Percentiles rank a stretch among this genome's conserved stretches.
Conservation (phyloP, 2,329 filamentous ascomycete species). For the Aspergillus versicolor region DNA sequence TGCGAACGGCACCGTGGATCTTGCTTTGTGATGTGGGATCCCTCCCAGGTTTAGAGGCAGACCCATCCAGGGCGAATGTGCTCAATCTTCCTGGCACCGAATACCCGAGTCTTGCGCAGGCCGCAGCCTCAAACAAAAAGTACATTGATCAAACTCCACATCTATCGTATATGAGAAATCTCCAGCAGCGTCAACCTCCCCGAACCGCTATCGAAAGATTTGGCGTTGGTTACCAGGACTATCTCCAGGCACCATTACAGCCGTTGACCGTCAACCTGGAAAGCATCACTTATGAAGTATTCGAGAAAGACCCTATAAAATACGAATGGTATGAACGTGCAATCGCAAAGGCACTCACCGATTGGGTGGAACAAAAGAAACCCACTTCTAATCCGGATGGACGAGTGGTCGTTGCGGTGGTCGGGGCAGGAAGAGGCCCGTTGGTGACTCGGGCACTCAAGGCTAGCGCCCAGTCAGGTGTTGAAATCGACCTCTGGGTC, state of each 20-base stretch:
- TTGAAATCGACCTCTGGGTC: conserved; percentile 82
- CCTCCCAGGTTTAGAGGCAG: conserved; percentile 48
- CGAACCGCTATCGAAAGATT: conserved; percentile 64
- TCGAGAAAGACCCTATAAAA: conserved; percentile 97
- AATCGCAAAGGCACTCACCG: conserved; percentile 73
- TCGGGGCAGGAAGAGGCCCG: conserved; percentile 88
- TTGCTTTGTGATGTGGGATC: conserved; percentile 59
- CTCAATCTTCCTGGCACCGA: conserved; percentile 32
- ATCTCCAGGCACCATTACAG: conserved; percentile 90
- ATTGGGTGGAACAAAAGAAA: conserved; percentile 72
- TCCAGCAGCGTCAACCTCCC: conserved; percentile 78
- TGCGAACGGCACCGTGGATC: conserved; percentile 60
- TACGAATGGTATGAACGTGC: conserved; percentile 94
- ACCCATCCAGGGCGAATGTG: conserved; percentile 15
- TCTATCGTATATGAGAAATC: conserved; percentile 76
- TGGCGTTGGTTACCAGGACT: conserved; percentile 80
- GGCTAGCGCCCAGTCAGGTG: conserved; percentile 72
- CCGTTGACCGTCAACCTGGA: conserved; percentile 95
- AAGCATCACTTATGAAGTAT: conserved; percentile 96
- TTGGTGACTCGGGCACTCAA: conserved; percentile 83
- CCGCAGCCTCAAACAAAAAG: conserved; percentile 52
- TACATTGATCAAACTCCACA: conserved; percentile 61
- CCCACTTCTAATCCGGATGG: conserved; percentile 70
- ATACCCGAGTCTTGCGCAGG: conserved; percentile 72
- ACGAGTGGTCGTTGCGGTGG: conserved; percentile 82